Evolutionary conservation across 768 basidiomycete species (phyloP).

Genomic region (Dacryopinax spathularia): DNA sequence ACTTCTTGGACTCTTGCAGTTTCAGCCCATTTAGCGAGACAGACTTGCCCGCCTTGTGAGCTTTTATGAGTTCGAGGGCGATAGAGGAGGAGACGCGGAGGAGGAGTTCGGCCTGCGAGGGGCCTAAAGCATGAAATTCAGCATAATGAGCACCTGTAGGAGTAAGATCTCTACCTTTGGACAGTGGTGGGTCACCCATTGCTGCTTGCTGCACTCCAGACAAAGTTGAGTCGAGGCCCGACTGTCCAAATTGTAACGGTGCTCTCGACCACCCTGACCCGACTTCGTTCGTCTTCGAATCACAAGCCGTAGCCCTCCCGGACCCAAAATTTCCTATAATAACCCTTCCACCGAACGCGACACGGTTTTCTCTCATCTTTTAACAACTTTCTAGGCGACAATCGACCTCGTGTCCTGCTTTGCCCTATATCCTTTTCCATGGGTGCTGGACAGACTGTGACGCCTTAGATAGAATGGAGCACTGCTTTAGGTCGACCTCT

Average conservation of each 20-base stretch:
- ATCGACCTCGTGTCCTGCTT: not conserved
- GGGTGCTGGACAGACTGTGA: not conserved
- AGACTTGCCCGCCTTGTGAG: slow-evolving; percentile 59
- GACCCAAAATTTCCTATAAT: not conserved
- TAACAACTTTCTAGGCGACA: not conserved
- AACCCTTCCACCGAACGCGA: not conserved
- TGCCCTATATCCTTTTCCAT: not conserved
- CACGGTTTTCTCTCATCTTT: not conserved
- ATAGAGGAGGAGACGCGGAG: slow-evolving; percentile 88
- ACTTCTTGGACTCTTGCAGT: slow-evolving; percentile 78
- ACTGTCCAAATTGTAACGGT: not conserved
- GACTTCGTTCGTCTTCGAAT: not conserved
- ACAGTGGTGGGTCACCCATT: not conserved
- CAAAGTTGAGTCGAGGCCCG: not conserved
- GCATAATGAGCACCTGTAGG: not conserved
- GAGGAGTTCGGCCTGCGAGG: slow-evolving; percentile 76
- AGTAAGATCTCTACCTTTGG: not conserved
- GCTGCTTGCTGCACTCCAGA: not conserved
- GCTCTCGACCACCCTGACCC: not conserved
- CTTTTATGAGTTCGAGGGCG: slow-evolving; percentile 82
- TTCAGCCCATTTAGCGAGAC: slow-evolving; percentile 83
- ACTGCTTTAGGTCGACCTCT: slow-evolving; percentile 2
- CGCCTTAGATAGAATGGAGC: not conserved
- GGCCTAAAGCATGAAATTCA: not conserved
- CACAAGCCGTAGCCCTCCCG: not conserved